These are phyloP conservation scores for Pelargonium myrrhifolium DNA, from an alignment of 441 rosid genomes.

Conservation along the genomic window DNA sequence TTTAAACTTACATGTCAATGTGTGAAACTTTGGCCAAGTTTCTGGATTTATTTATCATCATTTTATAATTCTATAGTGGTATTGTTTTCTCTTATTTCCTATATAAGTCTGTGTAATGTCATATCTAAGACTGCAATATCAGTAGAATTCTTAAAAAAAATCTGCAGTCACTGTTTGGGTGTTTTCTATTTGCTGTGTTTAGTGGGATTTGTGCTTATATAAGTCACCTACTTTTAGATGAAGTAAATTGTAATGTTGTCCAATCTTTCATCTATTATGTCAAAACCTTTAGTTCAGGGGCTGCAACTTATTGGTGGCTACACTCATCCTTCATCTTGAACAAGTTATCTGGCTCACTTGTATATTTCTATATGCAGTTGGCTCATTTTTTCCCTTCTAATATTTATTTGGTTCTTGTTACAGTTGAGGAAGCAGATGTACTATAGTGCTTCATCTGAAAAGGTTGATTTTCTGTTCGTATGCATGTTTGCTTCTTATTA, in stretches of 20 bases:
- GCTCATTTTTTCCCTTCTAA: background rate
- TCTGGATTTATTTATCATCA: no score
- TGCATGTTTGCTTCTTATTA: background rate
- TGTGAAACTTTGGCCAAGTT: no score
- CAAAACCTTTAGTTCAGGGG: background rate
- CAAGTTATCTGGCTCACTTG: background rate
- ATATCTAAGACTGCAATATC: background rate
- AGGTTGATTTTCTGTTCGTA: background rate
- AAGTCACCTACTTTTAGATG: background rate
- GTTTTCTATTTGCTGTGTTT: background rate
- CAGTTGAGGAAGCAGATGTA: conserved; percentile 5
- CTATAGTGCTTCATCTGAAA: background rate
- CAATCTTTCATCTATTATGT: background rate
- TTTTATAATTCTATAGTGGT: no score
- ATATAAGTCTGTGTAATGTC: background rate
- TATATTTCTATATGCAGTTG: background rate
- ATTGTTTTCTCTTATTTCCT: background rate
- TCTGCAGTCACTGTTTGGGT: background rate
- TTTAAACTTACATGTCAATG: no score
- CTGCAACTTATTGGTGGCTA: no score
- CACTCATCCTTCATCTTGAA: background rate
- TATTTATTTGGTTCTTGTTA: background rate
- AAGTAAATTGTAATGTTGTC: background rate
- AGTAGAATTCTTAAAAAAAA: background rate
- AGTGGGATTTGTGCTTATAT: background rate